Percentiles rank a stretch among this genome's conserved stretches.
These are phyloP conservation scores for Melocanna baccifera DNA, from an alignment of 176 grass and related monocot genomes.

Conservation along the genomic window DNA sequence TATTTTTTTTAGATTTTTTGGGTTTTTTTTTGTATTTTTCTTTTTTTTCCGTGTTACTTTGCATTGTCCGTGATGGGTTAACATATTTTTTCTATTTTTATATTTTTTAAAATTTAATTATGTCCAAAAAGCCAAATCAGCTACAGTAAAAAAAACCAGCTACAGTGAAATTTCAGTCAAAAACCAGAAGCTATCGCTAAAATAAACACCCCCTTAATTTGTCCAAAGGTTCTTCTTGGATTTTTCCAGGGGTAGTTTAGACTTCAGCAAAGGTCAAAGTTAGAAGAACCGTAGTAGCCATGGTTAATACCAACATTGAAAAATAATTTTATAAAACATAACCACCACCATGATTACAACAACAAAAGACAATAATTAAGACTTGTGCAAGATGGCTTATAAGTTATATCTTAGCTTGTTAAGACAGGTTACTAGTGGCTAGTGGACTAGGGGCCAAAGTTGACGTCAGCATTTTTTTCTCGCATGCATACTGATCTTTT, in stretches of 20 bases:
- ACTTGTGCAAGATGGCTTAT: constrained; percentile 19
- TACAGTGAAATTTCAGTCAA: too few relatives aligned
- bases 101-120: too few relatives aligned
- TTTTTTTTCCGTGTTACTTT: too few relatives aligned
- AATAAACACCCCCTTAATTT: too few relatives aligned
- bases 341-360: not conserved
- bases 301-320: constrained; percentile 3
- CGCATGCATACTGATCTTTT: constrained; percentile 10
- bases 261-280: not conserved
- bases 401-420: not conserved
- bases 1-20: too few relatives aligned
- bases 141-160: too few relatives aligned
- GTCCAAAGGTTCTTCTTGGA: constrained; percentile 14
- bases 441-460: constrained; percentile 19
- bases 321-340: not conserved
- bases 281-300: constrained; percentile 6
- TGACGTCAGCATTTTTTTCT: constrained; percentile 36
- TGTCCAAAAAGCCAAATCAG: too few relatives aligned
- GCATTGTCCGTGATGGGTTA: too few relatives aligned
- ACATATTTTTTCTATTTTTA: too few relatives aligned
- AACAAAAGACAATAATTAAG: constrained; percentile 10
- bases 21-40: too few relatives aligned
- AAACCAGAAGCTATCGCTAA: too few relatives aligned
- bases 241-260: constrained; percentile 16
- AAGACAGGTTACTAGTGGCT: not conserved